These are phyloP conservation scores for Annulohypoxylon maeteangense DNA, from an alignment of 495 filamentous ascomycete species.

Conservation along the genomic window DNA sequence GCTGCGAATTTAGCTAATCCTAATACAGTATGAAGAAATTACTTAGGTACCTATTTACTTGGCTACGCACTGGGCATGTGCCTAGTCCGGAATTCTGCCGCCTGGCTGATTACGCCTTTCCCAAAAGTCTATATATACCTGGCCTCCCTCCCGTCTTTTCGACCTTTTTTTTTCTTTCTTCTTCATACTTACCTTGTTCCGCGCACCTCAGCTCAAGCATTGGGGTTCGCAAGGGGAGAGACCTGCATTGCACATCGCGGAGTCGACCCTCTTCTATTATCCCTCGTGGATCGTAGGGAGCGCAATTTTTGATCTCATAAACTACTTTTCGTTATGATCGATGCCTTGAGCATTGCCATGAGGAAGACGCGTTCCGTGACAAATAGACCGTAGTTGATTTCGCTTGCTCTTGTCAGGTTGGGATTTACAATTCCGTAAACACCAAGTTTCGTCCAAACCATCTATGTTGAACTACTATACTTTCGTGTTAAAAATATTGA, in stretches of 20 bases:
- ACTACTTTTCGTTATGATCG: background rate
- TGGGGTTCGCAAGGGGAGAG: background rate
- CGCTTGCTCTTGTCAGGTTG: too few species aligned
- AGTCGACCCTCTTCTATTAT: conserved; percentile 10
- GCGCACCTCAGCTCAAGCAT: background rate
- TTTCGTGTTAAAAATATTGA: too few species aligned
- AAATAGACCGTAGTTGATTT: background rate
- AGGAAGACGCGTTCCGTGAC: background rate
- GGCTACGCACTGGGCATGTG: background rate
- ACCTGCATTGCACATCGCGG: conserved; percentile 13
- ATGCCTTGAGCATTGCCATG: conserved; percentile 10
- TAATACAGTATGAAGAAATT: too few species aligned
- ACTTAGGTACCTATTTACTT: background rate
- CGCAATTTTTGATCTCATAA: conserved; percentile 8
- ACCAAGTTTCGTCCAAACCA: too few species aligned
- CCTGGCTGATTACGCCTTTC: background rate
- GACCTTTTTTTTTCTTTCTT: background rate
- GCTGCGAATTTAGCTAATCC: too few species aligned
- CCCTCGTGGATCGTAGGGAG: conserved; percentile 10
- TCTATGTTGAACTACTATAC: too few species aligned
- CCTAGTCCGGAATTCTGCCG: background rate
- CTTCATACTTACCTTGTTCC: conserved; percentile 9
- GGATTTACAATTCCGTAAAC: too few species aligned
- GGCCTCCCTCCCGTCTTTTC: background rate
- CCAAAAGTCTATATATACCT: background rate